A percentile compares a stretch with the other conserved stretches of the same genome.
Conservation (phyloP, 495 filamentous ascomycete genomes). For the Pseudomonodictys pantanalensis region DNA sequence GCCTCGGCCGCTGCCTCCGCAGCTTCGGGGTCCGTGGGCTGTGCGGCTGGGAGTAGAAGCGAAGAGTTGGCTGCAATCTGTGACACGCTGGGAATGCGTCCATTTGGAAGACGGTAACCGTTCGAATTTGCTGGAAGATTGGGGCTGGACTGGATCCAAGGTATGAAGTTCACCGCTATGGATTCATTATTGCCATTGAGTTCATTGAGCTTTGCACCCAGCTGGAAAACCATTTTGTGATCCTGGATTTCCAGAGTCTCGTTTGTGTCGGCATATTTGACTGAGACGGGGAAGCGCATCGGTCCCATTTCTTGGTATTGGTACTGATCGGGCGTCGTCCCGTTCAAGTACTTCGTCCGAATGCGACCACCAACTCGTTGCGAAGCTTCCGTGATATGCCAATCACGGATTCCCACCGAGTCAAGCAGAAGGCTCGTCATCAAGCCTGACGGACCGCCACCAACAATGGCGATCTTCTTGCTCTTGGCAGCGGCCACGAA, state of each 20-base stretch:
- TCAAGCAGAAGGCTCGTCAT: slow-evolving; percentile 54
- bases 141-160: slow-evolving; percentile 54
- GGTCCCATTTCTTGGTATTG: slow-evolving; percentile 76
- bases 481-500: slow-evolving; percentile 55
- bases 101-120: slow-evolving; percentile 51
- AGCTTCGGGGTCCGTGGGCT: slow-evolving; percentile 40
- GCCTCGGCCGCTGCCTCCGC: slow-evolving; percentile 42
- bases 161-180: slow-evolving; percentile 63
- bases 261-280: slow-evolving; percentile 52
- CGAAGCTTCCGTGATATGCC: slow-evolving; percentile 55
- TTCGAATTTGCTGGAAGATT: slow-evolving; percentile 50
- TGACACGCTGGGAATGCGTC: slow-evolving; percentile 44
- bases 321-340: slow-evolving; percentile 59
- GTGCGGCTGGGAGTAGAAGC: slow-evolving; percentile 35
- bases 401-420: slow-evolving; percentile 54
- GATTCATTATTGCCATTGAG: slow-evolving; percentile 27
- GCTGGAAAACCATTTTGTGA: slow-evolving; percentile 50
- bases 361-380: slow-evolving; percentile 56
- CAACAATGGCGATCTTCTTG: slow-evolving; percentile 61
- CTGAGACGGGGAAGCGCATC: slow-evolving; percentile 59
- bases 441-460: slow-evolving; percentile 66
- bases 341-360: slow-evolving; percentile 59
- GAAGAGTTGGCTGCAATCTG: slow-evolving; percentile 40
- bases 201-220: slow-evolving; percentile 42
- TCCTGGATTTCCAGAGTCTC: slow-evolving; percentile 56